Base-by-base conservation (phyloP, 495 filamentous ascomycete species). In the Cercophora sp. region DNA sequence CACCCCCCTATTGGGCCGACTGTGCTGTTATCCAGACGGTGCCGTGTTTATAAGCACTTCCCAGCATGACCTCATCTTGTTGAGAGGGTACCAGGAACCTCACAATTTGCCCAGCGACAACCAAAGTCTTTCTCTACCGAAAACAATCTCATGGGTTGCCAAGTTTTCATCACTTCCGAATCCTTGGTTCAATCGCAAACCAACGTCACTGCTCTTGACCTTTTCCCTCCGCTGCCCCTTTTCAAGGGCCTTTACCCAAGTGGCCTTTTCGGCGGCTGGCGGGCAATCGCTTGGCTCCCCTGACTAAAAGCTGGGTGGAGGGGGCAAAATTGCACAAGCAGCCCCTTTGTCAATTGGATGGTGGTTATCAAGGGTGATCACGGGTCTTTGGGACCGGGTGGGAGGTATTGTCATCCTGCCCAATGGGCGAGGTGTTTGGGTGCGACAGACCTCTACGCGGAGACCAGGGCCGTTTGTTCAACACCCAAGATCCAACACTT, bases 271-370 rank as follows among this genome's bases (percentile, higher is more conserved):
- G n/a, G 19, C n/a, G 15, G 15, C 29, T 37, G 47, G 27, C 23
- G 31, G n/a, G 13, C 25, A 19, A 29, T 27, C 43, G 15, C 20
- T 15, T 46, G 20, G 45, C 45, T 48, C 40, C 40, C 40, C 40
- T 43, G 40, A 43, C 40, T 43, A 43, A 39, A 39, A 13, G 11
- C 26, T 5, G 10, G 22, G 22, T 2, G 22, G 40, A 22, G 40
- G 40, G 40, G 6, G 16, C 19, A 22, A 22, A 25, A 43, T 25
- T 3, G 20, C 23, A 32, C 29, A 32, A 6, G 6, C 29, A 6
- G 19, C 40, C 39, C 40, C 26, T 43, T 43, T n/a, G 46, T 48
- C 46, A 48, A 48, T 48, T 48, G 46, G 46, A 48, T 25, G 32
- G 10, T 16, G 32, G 18, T 24, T 29, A 22, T 48, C 46, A 15